phyloP scores from a whole-genome alignment of 345 rosid genomes.

The Eucalyptus virginea region DNA sequence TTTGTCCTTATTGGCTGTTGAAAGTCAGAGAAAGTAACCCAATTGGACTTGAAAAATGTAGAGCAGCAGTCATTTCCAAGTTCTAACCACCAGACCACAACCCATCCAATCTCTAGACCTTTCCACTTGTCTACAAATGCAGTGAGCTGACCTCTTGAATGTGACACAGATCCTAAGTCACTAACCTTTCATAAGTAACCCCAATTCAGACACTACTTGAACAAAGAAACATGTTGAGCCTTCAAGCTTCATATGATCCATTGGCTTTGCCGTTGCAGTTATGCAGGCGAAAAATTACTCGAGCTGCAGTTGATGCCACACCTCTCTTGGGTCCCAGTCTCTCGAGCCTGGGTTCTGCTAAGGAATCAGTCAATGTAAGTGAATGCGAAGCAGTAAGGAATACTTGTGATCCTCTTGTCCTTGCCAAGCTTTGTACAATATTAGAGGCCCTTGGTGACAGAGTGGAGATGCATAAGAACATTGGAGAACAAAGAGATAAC shows the following conservation, averaged over 20 bases:
- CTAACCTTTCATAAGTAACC: background rate
- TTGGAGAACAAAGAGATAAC: slow-evolving; percentile 38
- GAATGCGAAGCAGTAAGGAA: background rate
- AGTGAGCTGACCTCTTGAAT: background rate
- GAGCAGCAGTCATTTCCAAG: background rate
- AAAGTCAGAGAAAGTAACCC: background rate
- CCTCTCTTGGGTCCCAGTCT: background rate
- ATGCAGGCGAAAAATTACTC: background rate
- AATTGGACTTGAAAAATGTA: background rate
- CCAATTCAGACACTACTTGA: background rate
- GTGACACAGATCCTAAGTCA: background rate
- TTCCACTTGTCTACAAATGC: background rate
- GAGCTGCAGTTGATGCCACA: background rate
- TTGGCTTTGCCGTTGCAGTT: background rate
- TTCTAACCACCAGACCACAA: background rate
- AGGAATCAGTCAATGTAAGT: background rate
- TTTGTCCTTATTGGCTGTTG: background rate
- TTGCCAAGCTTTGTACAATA: background rate
- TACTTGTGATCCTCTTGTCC: background rate
- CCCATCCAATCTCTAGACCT: background rate
- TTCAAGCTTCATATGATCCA: background rate
- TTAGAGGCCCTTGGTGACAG: slow-evolving; percentile 38
- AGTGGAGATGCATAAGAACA: slow-evolving; percentile 40
- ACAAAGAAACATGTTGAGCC: background rate
- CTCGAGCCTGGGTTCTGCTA: background rate